Evolutionary conservation across 2,329 filamentous ascomycete species (phyloP), one percentile per base, ranked within the genome.

Genomic region (Phoma sp.): DNA sequence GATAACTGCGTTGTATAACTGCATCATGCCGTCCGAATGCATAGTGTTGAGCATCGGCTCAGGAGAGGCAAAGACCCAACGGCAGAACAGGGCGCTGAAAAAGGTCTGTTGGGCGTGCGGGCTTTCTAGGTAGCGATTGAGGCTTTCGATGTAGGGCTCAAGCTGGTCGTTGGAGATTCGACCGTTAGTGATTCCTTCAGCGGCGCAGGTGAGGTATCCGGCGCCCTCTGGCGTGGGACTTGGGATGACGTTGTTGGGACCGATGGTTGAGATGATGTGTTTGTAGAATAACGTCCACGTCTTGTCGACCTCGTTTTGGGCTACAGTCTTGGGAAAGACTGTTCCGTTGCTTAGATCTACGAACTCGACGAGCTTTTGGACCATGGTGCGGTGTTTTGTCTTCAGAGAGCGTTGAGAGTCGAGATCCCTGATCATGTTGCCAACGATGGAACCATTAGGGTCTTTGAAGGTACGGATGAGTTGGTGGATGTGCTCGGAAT

Each of bases 31-130:
- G 2, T 17, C 17, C 12, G 41, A 47, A 27, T 60, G 46, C 21
- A 58, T 35, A 7, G 15, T 13, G 1, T 33, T 13, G 13, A 59
- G 59, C 48, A 58, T 57, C 2, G 46, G 22, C 27, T 54, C 51
- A 13, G 51, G 33, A 4, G 21, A 19, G 2, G 15, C 5, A 27
- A 64, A 62, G 2, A 60, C 24, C 46, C 51, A 57, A 6, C 33
- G 37, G 27, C 53, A 61, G 12, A 67, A 32, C 10, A 61, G 19
- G 13, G 58, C 58, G 35, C 56, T 47, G 19, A 61, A 17, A 12
- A 63, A 33, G 1, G 47, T 12, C 22, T 57, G 58, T 6, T 44
- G 52, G 2, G 50, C n/a, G 6, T 59, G 50, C 32, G 52, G 52
- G 22, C 53, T 57, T 10, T 40, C 17, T 5, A 56, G 29, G 10